Evolutionary conservation across 2,329 filamentous ascomycete species (phyloP), one percentile per base, ranked within the genome.

Genomic region (Phaeoacremonium minimum): DNA sequence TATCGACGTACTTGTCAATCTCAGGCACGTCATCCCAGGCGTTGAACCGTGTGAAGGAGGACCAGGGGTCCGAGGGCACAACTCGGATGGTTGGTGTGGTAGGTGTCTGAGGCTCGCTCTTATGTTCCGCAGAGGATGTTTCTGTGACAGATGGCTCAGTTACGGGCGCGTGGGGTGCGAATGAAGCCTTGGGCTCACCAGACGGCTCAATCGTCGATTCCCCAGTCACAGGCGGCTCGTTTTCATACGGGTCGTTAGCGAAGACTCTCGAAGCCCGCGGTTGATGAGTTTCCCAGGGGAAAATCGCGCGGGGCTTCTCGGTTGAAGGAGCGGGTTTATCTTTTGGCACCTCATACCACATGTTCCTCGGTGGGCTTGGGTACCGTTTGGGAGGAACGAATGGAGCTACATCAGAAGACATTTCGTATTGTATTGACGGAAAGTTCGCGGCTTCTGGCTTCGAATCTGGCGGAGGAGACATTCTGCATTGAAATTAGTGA

Each of bases 11-110:
- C 45, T 78, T 77, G 51, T 87, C 82, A 50, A 98, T 98, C 46
- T 87, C 85, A 11, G 87, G 86, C 35, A 94, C 77, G 36, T 87
- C 86, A 52, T 98, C 93, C 93, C 93, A 98, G 13, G 88, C 90
- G 59, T 97, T 98, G 34, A 71, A 77, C 32, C 80, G 75, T n/a
- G 78, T 70, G 57, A 85, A 95, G 32, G 73, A 73, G 44, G 79
- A 75, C 86, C 87, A 95, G 15, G 80, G 74, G 50, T 83, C 72
- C 33, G 75, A 64, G 26, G 70, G 54, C 15, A 61, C 64, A 38
- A 67, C 48, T 30, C 60, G 61, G 41, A 71, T 63, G 18, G 64
- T 69, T 17, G 73, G 69, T 34, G 71, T 73, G 30, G 58, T 56
- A 35, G 74, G 67, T 18, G 75, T 73, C 22, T 53, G 51, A 9